Percentiles rank a stretch among this genome's conserved stretches.
phyloP scores from a whole-genome alignment of 2,329 filamentous ascomycete species.

The Scytalidium sp. region DNA sequence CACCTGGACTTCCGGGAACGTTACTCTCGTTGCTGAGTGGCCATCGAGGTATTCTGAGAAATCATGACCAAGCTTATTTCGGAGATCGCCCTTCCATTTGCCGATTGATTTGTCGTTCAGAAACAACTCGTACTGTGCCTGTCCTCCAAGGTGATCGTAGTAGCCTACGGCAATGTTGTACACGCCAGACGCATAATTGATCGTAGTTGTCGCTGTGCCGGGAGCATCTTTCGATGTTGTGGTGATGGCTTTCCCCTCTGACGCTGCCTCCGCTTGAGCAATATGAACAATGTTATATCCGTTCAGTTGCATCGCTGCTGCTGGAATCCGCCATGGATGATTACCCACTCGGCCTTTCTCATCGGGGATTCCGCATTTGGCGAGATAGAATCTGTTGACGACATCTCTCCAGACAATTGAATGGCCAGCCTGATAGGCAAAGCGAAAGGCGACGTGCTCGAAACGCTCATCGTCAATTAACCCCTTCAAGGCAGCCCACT shows the following conservation, averaged over 20 bases:
- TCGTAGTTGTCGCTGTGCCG: conserved; percentile 43
- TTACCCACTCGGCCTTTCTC: conserved; percentile 51
- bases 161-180: conserved; percentile 68
- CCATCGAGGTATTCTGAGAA: conserved; percentile 58
- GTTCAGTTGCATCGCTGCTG: conserved; percentile 59
- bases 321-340: conserved; percentile 66
- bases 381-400: conserved; percentile 62
- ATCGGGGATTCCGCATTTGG: conserved; percentile 59
- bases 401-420: conserved; percentile 68
- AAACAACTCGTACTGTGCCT: conserved; percentile 51
- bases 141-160: conserved; percentile 59
- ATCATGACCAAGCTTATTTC: conserved; percentile 55
- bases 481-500: conserved; percentile 53
- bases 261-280: conserved; percentile 58
- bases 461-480: conserved; percentile 59
- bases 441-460: conserved; percentile 54
- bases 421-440: conserved; percentile 66
- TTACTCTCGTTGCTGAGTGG: conserved; percentile 60
- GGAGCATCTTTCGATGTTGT: conserved; percentile 48
- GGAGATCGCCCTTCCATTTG: conserved; percentile 56
- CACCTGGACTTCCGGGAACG: conserved; percentile 49
- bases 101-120: conserved; percentile 54
- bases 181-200: conserved; percentile 47
- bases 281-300: conserved; percentile 55
- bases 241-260: conserved; percentile 51